phyloP scores from a whole-genome alignment of 2,329 filamentous ascomycete species.

The Cucurbitaria berberidis region DNA sequence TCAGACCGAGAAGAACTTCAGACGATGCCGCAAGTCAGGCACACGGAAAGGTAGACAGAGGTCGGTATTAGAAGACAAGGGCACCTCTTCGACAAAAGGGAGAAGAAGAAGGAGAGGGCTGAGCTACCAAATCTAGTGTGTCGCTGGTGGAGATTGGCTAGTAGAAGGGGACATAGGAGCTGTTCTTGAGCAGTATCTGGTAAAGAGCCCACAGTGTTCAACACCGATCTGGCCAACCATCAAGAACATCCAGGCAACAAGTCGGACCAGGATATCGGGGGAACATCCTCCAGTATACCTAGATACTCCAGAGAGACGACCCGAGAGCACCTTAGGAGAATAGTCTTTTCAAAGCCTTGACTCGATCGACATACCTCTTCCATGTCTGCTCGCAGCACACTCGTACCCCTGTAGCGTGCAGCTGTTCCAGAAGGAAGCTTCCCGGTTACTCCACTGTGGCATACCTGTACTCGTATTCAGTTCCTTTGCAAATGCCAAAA shows the following conservation, averaged over 20 bases:
- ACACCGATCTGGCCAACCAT: not conserved
- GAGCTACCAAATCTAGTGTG: not conserved
- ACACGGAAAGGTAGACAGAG: not conserved
- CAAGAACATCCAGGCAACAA: not conserved
- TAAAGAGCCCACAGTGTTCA: not conserved
- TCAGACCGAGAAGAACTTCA: not conserved
- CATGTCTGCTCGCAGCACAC: not conserved
- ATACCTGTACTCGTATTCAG: not conserved
- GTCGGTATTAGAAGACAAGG: not conserved
- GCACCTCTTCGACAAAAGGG: not conserved
- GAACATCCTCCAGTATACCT: not conserved
- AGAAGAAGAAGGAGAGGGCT: not conserved
- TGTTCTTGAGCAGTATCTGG: not conserved
- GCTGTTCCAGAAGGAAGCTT: not conserved
- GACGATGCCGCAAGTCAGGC: not conserved
- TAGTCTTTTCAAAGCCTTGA: not conserved
- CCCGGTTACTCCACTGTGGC: not conserved
- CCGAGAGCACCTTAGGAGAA: not conserved
- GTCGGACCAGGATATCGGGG: not conserved
- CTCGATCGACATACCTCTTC: not conserved
- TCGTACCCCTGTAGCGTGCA: not conserved
- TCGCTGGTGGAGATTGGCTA: not conserved
- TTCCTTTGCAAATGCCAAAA: not conserved
- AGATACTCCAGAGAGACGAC: not conserved
- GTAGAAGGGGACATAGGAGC: not conserved